Base-by-base conservation (phyloP, 75 land plant genomes). In the Selaginella moellendorffii region DNA sequence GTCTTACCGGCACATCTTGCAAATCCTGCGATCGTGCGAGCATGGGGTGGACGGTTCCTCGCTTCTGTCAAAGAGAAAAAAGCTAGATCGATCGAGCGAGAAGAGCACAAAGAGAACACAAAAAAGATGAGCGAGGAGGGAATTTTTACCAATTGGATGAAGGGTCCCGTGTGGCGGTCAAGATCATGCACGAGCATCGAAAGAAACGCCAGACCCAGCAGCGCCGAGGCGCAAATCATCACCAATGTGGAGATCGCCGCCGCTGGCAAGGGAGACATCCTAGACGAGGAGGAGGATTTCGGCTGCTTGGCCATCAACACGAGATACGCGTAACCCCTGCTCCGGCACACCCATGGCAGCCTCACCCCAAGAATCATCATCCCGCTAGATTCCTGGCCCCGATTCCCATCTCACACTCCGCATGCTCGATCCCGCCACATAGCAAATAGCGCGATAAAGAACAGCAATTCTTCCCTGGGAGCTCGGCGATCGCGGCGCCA, bases 151-250 rank as follows among this genome's bases (percentile, higher is more conserved):
- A 28, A 31, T 24, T 63, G 31, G 30, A 63, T 23, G 22, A 30
- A 0, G 8, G 65, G 65, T 2, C 65, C 65, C 9, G 65, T 28
- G 14, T 19, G 17, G 62, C n/a, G n/a, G 46, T 36, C 46, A 14
- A 36, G 46, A 36, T 36, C 46, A 36, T 36, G 14, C 46, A 36
- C 5, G 10, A 36, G 14, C 46, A 63, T 2, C 0, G 65, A 63
- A 21, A 63, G 21, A 21, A 63, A 31, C 30, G 65, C 27, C 2
- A 63, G 65, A 27, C 28, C 1, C 2, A 63, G 5, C 28, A 63
- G 36, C 30, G 30, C n/a, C 1, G 65, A 63, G 1, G 36, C 65
- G n/a, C 65, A 63, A 22, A 63, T n/a, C 65, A 63, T 63, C 21
- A 31, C 28, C 18, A 31, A 22, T 29, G 28, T 30, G 31, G 65